Base-by-base conservation (phyloP, 2,329 filamentous ascomycete species). In the Verticillium isaacii region DNA sequence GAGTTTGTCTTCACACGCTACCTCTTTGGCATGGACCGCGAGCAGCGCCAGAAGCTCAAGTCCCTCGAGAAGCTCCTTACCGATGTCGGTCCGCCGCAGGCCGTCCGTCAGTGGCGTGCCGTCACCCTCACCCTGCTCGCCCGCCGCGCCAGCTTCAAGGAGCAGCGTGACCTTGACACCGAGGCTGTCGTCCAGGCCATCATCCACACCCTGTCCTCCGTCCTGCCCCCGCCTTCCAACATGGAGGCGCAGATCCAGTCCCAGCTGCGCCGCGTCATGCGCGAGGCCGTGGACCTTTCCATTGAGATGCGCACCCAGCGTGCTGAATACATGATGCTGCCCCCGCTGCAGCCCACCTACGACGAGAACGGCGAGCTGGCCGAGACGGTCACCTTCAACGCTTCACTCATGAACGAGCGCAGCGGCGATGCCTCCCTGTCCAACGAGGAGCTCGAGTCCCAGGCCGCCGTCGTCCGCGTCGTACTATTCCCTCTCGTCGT, bases 1-100 rank as follows among this genome's bases (percentile, higher is more conserved):
- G 95, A 99, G 76, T 97, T 96, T 72, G 89, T 99, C 73, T 99
- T 99, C 73, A 97, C 94, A 9, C 88, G 95, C 66, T 99, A 99
- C 75, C 87, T 99, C 32, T 99, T 99, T 74, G 95, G 95, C 69
- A 97, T 99, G 92, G 95, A 99, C 74, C 87, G 93, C 69, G 95
- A 98, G 76, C 95, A 99, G 77, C 88, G 95, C 69, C 93, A 98
- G 76, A 98, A 98, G 77, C 89, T 99, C 74, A 98, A 99, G 80
- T 88, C 90, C 37, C 85, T 99, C 9, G 96, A 99, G 78, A 97
- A 97, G 80, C 89, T 91, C 45, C 84, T 99, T 34, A 85, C 85
- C 23, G 95, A 99, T 73, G 91, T 97, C 68, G 95, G 94, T 57
- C 92, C 94, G 32, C 82, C 85, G 59, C 85, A 89, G 63, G 93